phyloP scores from a whole-genome alignment of 2,329 filamentous ascomycete genomes.

The Calonectria pauciramosa region DNA sequence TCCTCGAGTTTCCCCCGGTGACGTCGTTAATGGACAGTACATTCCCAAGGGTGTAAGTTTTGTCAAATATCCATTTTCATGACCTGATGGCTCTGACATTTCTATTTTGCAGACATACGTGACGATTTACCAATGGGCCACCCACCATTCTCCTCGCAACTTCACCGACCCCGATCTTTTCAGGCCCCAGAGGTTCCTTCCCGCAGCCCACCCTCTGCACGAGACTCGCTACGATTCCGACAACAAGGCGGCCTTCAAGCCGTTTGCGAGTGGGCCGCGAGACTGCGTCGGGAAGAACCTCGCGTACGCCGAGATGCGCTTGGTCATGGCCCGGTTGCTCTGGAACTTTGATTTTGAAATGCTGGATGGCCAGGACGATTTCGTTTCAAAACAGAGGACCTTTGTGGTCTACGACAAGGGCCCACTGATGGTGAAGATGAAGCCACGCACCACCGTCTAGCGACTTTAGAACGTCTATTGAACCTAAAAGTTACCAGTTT shows the following conservation, averaged over 20 bases:
- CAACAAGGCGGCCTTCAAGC: background rate
- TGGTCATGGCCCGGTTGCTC: background rate
- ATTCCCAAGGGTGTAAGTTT: background rate
- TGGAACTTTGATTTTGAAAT: constrained; percentile 1
- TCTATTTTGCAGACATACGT: background rate
- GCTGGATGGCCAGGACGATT: background rate
- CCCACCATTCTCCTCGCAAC: background rate
- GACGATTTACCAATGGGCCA: background rate
- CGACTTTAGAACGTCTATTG: background rate
- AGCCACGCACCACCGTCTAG: background rate
- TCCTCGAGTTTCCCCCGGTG: background rate
- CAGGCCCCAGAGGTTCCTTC: background rate
- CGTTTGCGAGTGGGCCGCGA: background rate
- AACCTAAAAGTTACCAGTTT: background rate
- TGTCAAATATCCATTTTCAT: background rate
- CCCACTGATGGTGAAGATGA: background rate
- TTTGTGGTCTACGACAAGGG: background rate
- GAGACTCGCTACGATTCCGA: background rate
- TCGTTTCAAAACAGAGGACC: background rate
- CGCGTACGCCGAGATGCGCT: background rate
- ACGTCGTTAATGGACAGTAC: background rate
- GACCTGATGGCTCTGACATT: background rate
- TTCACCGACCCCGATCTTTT: background rate
- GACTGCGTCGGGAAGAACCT: constrained; percentile 1
- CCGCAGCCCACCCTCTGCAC: background rate